Evolutionary conservation across 495 filamentous ascomycete genomes (phyloP).

Genomic region (Astrocystis sublimbata): DNA sequence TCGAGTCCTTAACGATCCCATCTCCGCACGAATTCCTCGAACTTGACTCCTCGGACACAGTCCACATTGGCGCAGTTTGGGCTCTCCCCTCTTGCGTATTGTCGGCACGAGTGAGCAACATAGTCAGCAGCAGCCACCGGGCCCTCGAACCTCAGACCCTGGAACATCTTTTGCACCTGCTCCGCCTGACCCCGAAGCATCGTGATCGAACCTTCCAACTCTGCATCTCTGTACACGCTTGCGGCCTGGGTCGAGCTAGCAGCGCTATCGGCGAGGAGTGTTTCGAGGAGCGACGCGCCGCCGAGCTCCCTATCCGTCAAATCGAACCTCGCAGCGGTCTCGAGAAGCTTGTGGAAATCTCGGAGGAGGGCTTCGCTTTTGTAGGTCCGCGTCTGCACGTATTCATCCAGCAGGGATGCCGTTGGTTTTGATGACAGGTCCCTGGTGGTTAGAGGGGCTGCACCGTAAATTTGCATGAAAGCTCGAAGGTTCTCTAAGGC

Average conservation of each 20-base stretch:
- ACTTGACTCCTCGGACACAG: constrained; percentile 22
- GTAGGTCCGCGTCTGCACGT: constrained; percentile 22
- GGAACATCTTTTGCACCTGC: constrained; percentile 23
- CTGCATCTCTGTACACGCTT: constrained; percentile 30
- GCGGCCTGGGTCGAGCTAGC: constrained; percentile 10
- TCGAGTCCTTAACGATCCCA: constrained; percentile 22
- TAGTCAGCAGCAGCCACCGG: constrained; percentile 23
- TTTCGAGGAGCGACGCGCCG: constrained; percentile 27
- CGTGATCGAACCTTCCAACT: constrained; percentile 31
- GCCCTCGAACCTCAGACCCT: constrained; percentile 19
- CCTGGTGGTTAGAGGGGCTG: constrained; percentile 19
- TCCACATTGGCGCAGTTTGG: neutral
- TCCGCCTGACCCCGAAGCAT: constrained; percentile 23
- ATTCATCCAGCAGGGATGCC: constrained; percentile 22
- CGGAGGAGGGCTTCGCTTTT: constrained; percentile 29
- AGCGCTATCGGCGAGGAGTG: constrained; percentile 27
- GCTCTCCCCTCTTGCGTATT: neutral
- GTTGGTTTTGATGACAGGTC: constrained; percentile 4
- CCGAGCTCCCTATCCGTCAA: constrained; percentile 30
- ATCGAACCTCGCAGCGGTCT: constrained; percentile 18
- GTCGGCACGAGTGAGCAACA: constrained; percentile 24
- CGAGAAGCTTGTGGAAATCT: constrained; percentile 28
- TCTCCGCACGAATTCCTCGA: constrained; percentile 21
- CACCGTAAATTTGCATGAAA: constrained; percentile 31
- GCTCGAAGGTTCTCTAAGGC: constrained; percentile 20